Evolutionary conservation across 257 asterid genomes (phyloP), one percentile per base, ranked within the genome.

Genomic region (Solanum appendiculatum): DNA sequence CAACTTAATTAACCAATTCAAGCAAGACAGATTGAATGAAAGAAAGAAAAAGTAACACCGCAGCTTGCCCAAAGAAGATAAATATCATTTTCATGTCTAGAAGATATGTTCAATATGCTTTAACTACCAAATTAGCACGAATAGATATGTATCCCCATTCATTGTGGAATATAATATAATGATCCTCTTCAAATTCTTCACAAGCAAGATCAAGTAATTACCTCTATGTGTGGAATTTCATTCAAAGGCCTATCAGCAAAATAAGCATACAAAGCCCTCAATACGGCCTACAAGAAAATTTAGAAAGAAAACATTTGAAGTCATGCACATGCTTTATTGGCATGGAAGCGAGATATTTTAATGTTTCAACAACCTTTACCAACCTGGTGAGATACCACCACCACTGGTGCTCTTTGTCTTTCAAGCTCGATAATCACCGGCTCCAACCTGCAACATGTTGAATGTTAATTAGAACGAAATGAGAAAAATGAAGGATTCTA

Each of bases 341-440:
- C 44, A 48, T 48, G 85, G 68, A 51, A 81, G 21, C 10, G 27
- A 81, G 44, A 18, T 48, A 48, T 81, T 51, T 78, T 48, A 15
- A 81, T 46, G 68, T 54, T 46, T 48, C 64, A 29, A 44, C 85
- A 48, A 75, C 68, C 18, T 48, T 81, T 81, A 48, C 68, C 68
- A 81, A 97, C 99, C 99, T 97, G 99, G 93, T 97, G 99, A 83
- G 99, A 92, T 86, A 96, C 88, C 93, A 97, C 99, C 86, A 97
- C 99, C 70, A 97, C 99, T 6, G 99, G 99, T 87, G 99, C 99
- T 88, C 98, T 90, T 89, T 97, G 99, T 75, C 99, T 95, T 89
- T 97, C 99, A 37, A 96, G 98, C 93, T 97, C 99, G 75, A 97
- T 95, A 89, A 97, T 97, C 89, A 97, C 99, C 9, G 99, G 99